Percentiles rank a stretch among this genome's conserved stretches.
Evolutionary conservation across 2,329 filamentous ascomycete species (phyloP).

Genomic region (Rutstroemia sp.): DNA sequence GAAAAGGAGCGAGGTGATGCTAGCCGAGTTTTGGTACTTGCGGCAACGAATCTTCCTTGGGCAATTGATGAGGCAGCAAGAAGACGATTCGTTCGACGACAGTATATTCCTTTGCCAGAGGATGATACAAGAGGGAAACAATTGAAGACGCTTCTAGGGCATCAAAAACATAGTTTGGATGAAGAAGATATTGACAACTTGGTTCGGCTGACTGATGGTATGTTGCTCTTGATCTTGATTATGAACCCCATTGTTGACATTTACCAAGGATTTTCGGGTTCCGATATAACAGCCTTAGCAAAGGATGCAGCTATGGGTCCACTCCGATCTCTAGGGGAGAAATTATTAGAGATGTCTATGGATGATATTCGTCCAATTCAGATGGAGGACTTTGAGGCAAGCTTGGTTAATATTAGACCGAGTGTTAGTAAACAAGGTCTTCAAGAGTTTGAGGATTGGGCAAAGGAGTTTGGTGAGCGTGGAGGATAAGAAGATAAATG

Average conservation of each 20-base stretch:
- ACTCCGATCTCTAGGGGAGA: conserved; percentile 81
- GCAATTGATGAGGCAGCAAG: conserved; percentile 94
- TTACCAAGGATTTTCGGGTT: conserved; percentile 81
- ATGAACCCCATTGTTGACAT: conserved; percentile 7
- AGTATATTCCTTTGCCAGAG: conserved; percentile 94
- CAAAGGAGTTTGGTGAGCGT: conserved; percentile 83
- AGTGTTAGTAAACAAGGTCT: conserved; percentile 82
- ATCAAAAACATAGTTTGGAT: conserved; percentile 64
- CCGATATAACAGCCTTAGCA: conserved; percentile 90
- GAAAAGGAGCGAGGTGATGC: conserved; percentile 71
- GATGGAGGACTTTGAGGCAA: conserved; percentile 76
- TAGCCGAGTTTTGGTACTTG: conserved; percentile 82
- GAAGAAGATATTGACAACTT: conserved; percentile 65
- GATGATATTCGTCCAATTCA: conserved; percentile 87
- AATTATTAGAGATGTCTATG: conserved; percentile 82
- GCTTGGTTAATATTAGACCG: conserved; percentile 76
- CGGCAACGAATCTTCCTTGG: conserved; percentile 95
- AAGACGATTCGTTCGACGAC: conserved; percentile 80
- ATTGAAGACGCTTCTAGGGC: conserved; percentile 68
- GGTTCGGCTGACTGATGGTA: conserved; percentile 66
- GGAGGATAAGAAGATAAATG: conserved; percentile 50
- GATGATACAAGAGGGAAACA: conserved; percentile 73
- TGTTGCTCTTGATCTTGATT: background rate
- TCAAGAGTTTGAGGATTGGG: conserved; percentile 91
- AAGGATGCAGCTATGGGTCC: conserved; percentile 99